Conservation (phyloP, 2,329 filamentous ascomycete genomes). For the Monosporascus sp. region DNA sequence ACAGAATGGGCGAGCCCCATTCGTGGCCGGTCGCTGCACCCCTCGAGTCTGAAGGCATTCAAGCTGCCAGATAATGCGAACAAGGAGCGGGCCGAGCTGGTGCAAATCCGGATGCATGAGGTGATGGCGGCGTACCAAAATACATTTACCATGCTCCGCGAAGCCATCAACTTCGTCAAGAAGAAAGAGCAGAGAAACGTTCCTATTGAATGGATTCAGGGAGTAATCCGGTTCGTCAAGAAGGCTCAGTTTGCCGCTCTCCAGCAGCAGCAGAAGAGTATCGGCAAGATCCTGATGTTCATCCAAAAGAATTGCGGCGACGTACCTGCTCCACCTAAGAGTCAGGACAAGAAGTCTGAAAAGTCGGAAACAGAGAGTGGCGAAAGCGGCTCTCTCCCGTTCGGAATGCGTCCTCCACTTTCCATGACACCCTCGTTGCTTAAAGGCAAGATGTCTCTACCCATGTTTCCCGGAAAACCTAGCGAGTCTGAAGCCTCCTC, state of each 20-base stretch:
- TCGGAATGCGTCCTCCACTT: too few species aligned
- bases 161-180: constrained; percentile 20
- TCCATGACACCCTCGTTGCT: too few species aligned
- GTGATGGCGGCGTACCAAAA: constrained; percentile 20
- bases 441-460: too few species aligned
- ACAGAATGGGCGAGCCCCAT: constrained; percentile 26
- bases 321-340: background rate
- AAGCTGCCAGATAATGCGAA: constrained; percentile 12
- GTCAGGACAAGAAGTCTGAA: background rate
- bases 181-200: constrained; percentile 17
- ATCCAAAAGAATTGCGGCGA: constrained; percentile 12
- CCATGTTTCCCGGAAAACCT: too few species aligned
- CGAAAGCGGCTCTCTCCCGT: background rate
- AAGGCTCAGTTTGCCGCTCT: constrained; percentile 12
- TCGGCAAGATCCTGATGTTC: constrained; percentile 21
- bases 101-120: constrained; percentile 20
- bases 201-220: constrained; percentile 19
- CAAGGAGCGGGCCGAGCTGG: constrained; percentile 13
- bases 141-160: constrained; percentile 19
- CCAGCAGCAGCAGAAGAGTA: constrained; percentile 12
- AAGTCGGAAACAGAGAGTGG: background rate
- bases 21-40: constrained; percentile 27
- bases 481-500: too few species aligned
- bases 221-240: constrained; percentile 18
- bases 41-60: constrained; percentile 22